Evolutionary conservation across 1,139 yeast species (phyloP).

Genomic region (Magnusiomyces suaveolens): DNA sequence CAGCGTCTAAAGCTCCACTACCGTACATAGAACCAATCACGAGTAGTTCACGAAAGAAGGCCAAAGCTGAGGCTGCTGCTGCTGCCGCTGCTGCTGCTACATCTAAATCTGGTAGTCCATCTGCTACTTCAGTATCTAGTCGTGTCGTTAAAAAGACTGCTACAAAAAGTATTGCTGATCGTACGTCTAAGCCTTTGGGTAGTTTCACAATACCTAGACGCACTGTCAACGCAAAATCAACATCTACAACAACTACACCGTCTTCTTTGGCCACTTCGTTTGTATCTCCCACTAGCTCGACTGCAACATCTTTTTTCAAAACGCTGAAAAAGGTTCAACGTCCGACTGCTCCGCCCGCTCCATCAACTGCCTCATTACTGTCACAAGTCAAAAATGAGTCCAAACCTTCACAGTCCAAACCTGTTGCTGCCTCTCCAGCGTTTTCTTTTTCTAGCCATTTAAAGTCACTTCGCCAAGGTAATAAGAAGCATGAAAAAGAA

Average conservation of each 20-base stretch:
- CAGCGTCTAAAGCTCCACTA: background rate
- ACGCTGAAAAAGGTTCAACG: constrained; percentile 13
- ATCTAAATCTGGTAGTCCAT: constrained; percentile 3
- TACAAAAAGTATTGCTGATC: constrained; percentile 7
- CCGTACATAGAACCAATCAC: constrained; percentile 2
- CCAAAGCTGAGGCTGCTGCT: constrained; percentile 6
- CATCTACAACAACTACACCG: constrained; percentile 5
- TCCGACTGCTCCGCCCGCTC: background rate
- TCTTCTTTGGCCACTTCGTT: constrained; percentile 5
- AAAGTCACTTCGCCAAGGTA: constrained; percentile 15
- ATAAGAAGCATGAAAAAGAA: constrained; percentile 1
- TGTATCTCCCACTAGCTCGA: background rate
- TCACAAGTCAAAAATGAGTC: constrained; percentile 3
- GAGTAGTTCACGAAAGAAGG: background rate
- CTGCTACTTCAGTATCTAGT: background rate
- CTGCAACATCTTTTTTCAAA: constrained; percentile 19
- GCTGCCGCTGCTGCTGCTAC: constrained; percentile 2
- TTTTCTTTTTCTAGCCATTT: constrained; percentile 16
- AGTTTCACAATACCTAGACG: background rate
- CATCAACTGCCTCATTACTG: constrained; percentile 1
- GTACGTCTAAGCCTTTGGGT: background rate
- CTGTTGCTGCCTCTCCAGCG: constrained; percentile 15
- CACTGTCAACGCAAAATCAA: constrained; percentile 1
- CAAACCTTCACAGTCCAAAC: constrained; percentile 6
- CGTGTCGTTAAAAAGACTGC: constrained; percentile 2